Evolutionary conservation across 306 rosid species (phyloP), one percentile per base, ranked within the genome.

Genomic region (Amphicarpaea edgeworthii): DNA sequence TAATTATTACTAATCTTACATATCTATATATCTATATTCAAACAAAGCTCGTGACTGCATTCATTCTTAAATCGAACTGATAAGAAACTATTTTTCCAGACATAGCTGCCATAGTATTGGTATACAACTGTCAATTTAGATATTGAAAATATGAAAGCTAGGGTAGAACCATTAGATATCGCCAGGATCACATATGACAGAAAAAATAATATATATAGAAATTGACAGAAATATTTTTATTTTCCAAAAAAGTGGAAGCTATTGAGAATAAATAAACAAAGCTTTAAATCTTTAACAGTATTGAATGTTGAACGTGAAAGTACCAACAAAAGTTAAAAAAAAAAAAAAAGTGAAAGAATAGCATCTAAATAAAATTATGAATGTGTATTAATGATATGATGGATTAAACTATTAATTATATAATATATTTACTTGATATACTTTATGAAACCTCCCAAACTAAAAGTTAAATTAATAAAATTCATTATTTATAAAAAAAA

Each of bases 1-100:
- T 82, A 84, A 86, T 89, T 76, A 86, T 90, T 82, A 62, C 80
- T 41, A 63, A 62, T 79, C 73, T 77, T 41, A 23, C 16, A 42
- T 79, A 23, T 75, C 43, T 41, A 23, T 23, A 30, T 79, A 23
- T 75, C 43, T 75, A 64, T 58, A 53, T 82, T 78, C 70, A 65
- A 72, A 64, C 50, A 21, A 21, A 74, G 20, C 53, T 63, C 37
- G 6, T 19, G 47, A 57, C 63, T 10, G 16, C 57, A 24, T 38
- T 59, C 40, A 23, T 61, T 60, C 54, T 24, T 9, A 37, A 57
- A 74, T 68, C 50, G 58, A 81, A 59, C 68, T 30, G 3, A 64
- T 51, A 67, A 12, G n/a, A 24, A 70, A 14, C 64, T 46, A 54
- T 73, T 71, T 60, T 24, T 61, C 58, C 9, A 43, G 2, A 42